A percentile compares a stretch with the other conserved stretches of the same genome.
Conservation (phyloP, 768 basidiomycete species). For the Hygrocybe coccinea region DNA sequence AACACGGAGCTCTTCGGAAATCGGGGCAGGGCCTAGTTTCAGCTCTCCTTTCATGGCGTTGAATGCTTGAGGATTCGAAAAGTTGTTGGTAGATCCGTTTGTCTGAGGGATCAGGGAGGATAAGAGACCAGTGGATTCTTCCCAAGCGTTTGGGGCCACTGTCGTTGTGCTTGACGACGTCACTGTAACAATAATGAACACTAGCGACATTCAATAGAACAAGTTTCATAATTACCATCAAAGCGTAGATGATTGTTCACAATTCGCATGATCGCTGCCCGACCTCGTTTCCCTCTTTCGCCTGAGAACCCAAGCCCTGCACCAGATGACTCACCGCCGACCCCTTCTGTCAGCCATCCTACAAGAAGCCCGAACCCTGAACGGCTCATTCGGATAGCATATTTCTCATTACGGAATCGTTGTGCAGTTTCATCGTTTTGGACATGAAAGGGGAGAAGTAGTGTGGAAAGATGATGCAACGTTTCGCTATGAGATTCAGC, state of each 20-base stretch:
- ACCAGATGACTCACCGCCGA: constrained; percentile 81
- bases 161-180: constrained; percentile 64
- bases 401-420: constrained; percentile 86
- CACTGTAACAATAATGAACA: constrained; percentile 42
- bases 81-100: constrained; percentile 42
- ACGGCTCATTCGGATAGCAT: constrained; percentile 81
- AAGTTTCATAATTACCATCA: constrained; percentile 55
- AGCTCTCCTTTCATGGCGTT: constrained; percentile 72
- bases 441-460: constrained; percentile 80
- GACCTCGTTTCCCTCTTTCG: constrained; percentile 75
- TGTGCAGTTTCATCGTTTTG: constrained; percentile 78
- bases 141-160: constrained; percentile 65
- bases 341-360: constrained; percentile 94
- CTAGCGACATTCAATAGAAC: neutral
- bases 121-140: constrained; percentile 80
- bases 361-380: constrained; percentile 89
- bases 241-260: constrained; percentile 91
- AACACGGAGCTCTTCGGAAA: constrained; percentile 70
- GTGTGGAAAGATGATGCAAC: constrained; percentile 71
- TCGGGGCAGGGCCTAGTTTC: constrained; percentile 79
- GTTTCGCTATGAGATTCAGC: constrained; percentile 59
- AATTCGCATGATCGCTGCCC: constrained; percentile 87
- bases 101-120: constrained; percentile 70
- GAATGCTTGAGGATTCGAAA: constrained; percentile 65
- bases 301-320: constrained; percentile 74